Percentiles rank a stretch among this genome's conserved stretches.
phyloP scores from a whole-genome alignment of 805 yeast species.

The Nakazawaea peltata region DNA sequence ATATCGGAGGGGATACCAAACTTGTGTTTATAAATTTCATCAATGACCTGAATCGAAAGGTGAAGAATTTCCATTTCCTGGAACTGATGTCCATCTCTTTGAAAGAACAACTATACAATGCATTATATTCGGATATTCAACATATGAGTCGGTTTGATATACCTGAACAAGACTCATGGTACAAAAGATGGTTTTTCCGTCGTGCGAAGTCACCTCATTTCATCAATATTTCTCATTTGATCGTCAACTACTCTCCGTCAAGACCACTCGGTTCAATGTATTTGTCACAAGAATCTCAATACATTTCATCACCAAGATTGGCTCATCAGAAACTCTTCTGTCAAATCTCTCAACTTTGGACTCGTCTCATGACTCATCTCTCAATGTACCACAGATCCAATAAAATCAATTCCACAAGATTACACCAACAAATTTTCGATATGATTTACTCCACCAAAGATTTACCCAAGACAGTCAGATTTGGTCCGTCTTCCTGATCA shows the following conservation, averaged over 20 bases:
- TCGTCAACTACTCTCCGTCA: conserved; percentile 6
- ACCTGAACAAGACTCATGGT: conserved; percentile 1
- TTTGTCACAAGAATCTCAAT: conserved; percentile 1
- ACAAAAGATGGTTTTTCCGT: conserved; percentile 1
- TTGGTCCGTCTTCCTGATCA: conserved; percentile 4
- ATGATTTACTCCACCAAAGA: conserved; percentile 15
- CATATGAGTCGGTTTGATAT: conserved; percentile 4
- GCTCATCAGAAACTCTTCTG: not conserved
- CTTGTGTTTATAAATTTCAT: conserved; percentile 21
- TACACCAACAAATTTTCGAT: conserved; percentile 24
- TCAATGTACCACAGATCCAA: not conserved
- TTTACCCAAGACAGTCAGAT: conserved; percentile 4
- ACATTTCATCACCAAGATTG: conserved; percentile 1
- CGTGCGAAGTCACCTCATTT: conserved; percentile 7
- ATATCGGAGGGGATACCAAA: conserved; percentile 20
- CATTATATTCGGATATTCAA: conserved; percentile 5
- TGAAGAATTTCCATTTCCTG: conserved; percentile 4
- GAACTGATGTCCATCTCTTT: conserved; percentile 7
- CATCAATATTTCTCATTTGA: conserved; percentile 7
- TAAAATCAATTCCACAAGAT: conserved; percentile 14
- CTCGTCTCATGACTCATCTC: not conserved
- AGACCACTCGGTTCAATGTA: conserved; percentile 1
- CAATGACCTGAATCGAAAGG: conserved; percentile 2
- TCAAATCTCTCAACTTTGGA: not conserved
- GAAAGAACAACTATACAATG: conserved; percentile 3